Evolutionary conservation across 805 yeast species (phyloP), one percentile per base, ranked within the genome.

Genomic region (Torulaspora microellipsoides): DNA sequence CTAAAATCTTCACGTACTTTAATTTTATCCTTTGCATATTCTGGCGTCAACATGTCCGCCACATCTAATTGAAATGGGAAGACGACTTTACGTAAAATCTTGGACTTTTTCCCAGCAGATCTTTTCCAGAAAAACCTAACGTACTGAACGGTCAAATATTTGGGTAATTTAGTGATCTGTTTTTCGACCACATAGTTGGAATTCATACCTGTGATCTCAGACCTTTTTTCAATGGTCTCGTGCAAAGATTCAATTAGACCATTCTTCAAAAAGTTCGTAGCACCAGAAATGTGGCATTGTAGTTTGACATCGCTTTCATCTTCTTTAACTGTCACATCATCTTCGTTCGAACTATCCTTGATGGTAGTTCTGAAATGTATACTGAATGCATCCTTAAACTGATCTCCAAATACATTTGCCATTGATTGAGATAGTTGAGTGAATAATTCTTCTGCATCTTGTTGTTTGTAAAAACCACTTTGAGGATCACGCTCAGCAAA

Each of bases 391-490:
- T 78, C 78, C 31, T 80, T 64, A 40, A 75, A 68, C 14, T 64
- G 65, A 15, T 77, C 73, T 20, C 77, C 75, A 45, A 63, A 55
- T 10, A 71, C 74, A 15, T 65, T 57, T 30, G 74, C 64, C 47
- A 87, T 64, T 27, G 73, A 66, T 29, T 70, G 67, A 49, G 90
- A 66, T 39, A 93, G 74, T 62, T 85, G 91, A 7, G 96, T 83
- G 67, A 80, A 89, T 13, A 91, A 85, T 64, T 93, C 99, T 68
- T 93, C 99, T 0, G 99, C 99, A 70, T 93, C 99, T 68, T 93
- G 99, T 68, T 93, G 99, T 65, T 87, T 89, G 60, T 76, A 85
- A 44, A 75, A 68, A 1, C 97, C 97, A 34, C 70, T 67, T 39
- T 71, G 70, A 25, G 70, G 68, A 48, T 79, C 83, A 47, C 80